Base-by-base conservation (phyloP, 2,329 filamentous ascomycete species). In the Colletotrichum euphorbiae region DNA sequence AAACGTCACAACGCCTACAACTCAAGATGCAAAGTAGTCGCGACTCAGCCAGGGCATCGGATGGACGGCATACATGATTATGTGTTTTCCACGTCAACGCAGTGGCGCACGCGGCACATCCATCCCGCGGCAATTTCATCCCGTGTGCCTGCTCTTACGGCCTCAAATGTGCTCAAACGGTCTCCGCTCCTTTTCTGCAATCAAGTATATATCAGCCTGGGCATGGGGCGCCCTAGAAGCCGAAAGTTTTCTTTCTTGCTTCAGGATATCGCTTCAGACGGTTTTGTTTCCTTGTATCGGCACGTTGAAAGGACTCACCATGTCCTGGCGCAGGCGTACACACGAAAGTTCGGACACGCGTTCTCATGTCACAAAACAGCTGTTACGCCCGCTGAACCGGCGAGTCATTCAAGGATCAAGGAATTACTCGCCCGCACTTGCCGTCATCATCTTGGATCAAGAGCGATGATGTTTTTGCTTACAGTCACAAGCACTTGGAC, bases 81-180 rank as follows among this genome's bases (percentile, higher is more conserved):
- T n/a, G 42, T 2, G 17, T 28, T 8, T 11, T 24, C 45, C 45
- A 24, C 51, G n/a, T 15, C 7, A 2, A 50, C 0, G 19, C 21
- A 50, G 31, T 19, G 42, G 31, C 56, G 43, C 56, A 40, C 13
- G n/a, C 43, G 56, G 56, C 17, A 50, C 5, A n/a, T 15, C 19
- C 43, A 48, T 24, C 7, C 43, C 51, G 42, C 56, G 31, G 56
- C 56, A 59, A 13, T 40, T 40, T 38, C n/a, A 28, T 31, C 38
- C 56, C 56, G 17, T 43, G 40, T 9, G 33, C 9, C 11, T 9
- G 31, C 43, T 50, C 42, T 38, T 48, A 36, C 12, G 56, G 11
- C 56, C 43, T 59, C 56, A 59, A 59, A 59, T 40, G 24, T 59
- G 43, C 43, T 59, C 56, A 48, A n/a, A 38, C 3, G 2, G 43